These are phyloP conservation scores for Dioscorea zingiberensis DNA, from an alignment of 106 monocot genomes.

Conservation along the genomic window DNA sequence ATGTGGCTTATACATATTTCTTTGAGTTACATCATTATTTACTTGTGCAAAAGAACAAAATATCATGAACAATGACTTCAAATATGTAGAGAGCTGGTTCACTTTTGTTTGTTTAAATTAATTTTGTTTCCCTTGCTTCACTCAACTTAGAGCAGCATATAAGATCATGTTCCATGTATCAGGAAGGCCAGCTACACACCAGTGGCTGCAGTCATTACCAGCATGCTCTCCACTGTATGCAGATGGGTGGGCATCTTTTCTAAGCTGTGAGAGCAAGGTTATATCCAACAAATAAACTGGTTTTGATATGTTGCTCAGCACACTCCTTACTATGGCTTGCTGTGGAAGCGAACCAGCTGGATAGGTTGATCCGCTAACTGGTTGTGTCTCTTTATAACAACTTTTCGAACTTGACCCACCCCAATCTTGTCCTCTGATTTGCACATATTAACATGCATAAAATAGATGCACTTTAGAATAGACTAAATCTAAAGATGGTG, in stretches of 20 bases:
- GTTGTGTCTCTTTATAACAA: conserved; percentile 55
- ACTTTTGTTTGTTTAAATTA: no score
- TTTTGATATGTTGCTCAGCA: conserved; percentile 49
- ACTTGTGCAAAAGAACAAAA: no score
- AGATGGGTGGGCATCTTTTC: conserved; percentile 88
- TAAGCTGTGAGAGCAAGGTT: conserved; percentile 79
- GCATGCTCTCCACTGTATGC: conserved; percentile 64
- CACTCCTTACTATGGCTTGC: conserved; percentile 47
- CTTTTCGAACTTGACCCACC: conserved; percentile 34
- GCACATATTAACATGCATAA: no score
- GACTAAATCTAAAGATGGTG: neutral
- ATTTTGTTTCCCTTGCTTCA: neutral
- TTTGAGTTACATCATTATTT: no score
- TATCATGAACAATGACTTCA: no score
- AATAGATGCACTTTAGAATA: no score
- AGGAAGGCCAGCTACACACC: conserved; percentile 88
- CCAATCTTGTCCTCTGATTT: conserved; percentile 64
- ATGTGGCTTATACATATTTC: no score
- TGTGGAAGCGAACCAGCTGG: conserved; percentile 52
- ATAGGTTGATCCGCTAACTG: conserved; percentile 52
- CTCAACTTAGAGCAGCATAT: conserved; percentile 46
- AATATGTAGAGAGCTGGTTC: no score
- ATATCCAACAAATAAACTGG: conserved; percentile 69
- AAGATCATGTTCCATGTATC: conserved; percentile 96
- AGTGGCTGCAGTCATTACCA: conserved; percentile 90